Percentiles rank a stretch among this genome's conserved stretches.
phyloP scores from a whole-genome alignment of 345 rosid species.

The Conringia planisiliqua region DNA sequence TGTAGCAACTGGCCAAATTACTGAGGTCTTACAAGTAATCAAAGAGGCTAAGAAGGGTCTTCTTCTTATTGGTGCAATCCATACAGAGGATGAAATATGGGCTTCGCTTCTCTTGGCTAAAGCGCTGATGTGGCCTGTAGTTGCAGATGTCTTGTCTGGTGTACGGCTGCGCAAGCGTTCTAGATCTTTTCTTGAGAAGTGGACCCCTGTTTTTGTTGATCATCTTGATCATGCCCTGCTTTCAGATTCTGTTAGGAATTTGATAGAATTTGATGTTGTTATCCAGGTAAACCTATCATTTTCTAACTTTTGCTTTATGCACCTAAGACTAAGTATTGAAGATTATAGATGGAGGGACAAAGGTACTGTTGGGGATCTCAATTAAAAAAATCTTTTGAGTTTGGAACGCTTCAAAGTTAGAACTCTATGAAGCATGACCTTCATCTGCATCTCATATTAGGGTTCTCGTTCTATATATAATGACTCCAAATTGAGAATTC shows the following conservation, averaged over 20 bases:
- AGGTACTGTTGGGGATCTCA: not conserved
- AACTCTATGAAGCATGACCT: conserved; percentile 6
- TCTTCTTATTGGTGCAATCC: conserved; percentile 63
- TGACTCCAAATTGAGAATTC: not conserved
- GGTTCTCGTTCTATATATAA: not conserved
- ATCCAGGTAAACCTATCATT: conserved; percentile 60
- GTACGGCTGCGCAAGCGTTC: conserved; percentile 71
- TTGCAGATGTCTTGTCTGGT: conserved; percentile 88
- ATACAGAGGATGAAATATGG: conserved; percentile 88
- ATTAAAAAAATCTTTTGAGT: not conserved
- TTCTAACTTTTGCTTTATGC: conserved; percentile 5
- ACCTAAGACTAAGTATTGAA: conserved; percentile 7
- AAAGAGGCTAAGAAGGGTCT: conserved; percentile 59
- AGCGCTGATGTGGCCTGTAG: conserved; percentile 85
- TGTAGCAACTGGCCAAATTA: conserved; percentile 34
- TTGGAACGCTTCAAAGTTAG: not conserved
- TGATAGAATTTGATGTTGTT: conserved; percentile 62
- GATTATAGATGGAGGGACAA: not conserved
- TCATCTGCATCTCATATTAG: not conserved
- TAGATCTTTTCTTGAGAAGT: conserved; percentile 47
- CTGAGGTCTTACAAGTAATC: conserved; percentile 55
- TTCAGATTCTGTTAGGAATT: conserved; percentile 57
- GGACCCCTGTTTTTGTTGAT: conserved; percentile 56
- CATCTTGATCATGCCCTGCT: conserved; percentile 85
- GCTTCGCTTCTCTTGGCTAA: conserved; percentile 80